Base-by-base conservation (phyloP, 1,284 basidiomycete species). In the Naganishia albida region DNA sequence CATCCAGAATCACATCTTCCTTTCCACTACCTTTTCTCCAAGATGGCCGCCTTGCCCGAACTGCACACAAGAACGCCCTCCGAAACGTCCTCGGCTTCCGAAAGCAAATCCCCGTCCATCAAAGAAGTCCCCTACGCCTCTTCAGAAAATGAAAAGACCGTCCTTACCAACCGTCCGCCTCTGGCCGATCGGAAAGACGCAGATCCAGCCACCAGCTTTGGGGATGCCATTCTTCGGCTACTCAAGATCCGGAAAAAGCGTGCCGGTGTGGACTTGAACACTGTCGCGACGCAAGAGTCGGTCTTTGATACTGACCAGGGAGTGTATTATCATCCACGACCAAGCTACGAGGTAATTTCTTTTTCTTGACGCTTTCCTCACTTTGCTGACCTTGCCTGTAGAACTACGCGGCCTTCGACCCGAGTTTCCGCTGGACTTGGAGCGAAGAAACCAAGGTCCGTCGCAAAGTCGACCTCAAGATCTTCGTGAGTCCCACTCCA, bases 381-480 rank as follows among this genome's bases (percentile, higher is more conserved):
- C 55, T 34, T 34, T 10, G 34, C 34, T 34, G 2, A 34, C 44
- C 16, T 49, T 56, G 30, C 18, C 70, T 66, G 56, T 67, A 72
- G 63, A 73, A 73, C 28, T 63, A 69, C 49, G 66, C 54, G 0
- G 69, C 70, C 8, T 88, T 89, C 69, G 85, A 89, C 71, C 83
- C 85, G 0, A 74, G 79, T 15, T 85, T 85, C 30, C 82, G 87
- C 4, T 90, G 88, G 88, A 88, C 87, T 0, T 83, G 82, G 72
- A 74, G 83, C 38, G 87, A 90, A 72, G 87, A 89, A 74, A 80
- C 76, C 72, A 84, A 84, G 59, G 65, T 87, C 7, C 77, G 86
- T 13, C 82, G 87, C 60, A 87, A 85, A 71, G 82, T 87, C 23
- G 87, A 88, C 76, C 76, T 80, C 68, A 80, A 82, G 40, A 85